Conservation (phyloP, 306 rosid genomes). For the Herpetospermum pedunculosum region DNA sequence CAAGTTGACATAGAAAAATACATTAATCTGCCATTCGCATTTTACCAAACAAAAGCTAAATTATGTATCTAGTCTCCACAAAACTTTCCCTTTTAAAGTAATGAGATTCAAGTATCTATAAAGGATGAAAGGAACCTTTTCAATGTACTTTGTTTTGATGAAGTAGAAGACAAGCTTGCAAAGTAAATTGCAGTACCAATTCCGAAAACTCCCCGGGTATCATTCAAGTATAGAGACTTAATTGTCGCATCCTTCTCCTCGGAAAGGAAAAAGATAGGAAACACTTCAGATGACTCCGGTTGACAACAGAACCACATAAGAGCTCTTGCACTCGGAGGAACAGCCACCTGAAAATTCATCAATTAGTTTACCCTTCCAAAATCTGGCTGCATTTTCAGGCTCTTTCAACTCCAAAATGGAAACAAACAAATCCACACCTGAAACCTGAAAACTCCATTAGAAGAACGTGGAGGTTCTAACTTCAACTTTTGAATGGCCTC, state of each 20-base stretch:
- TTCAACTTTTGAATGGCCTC: slow-evolving; percentile 50
- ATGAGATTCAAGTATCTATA: not conserved
- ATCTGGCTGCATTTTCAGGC: slow-evolving; percentile 8
- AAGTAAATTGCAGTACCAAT: slow-evolving; percentile 69
- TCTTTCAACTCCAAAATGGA: not conserved
- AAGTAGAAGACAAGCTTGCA: slow-evolving; percentile 17
- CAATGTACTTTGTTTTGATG: slow-evolving; percentile 21
- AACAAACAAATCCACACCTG: slow-evolving; percentile 33
- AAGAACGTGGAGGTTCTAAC: slow-evolving; percentile 34
- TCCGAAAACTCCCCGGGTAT: slow-evolving; percentile 61
- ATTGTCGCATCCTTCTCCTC: slow-evolving; percentile 36
- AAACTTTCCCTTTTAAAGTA: not conserved
- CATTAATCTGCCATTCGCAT: not conserved
- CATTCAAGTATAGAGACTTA: slow-evolving; percentile 50
- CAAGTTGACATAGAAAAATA: not conserved
- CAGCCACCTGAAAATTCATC: slow-evolving; percentile 47
- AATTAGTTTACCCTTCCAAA: slow-evolving; percentile 7
- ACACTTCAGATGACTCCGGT: slow-evolving; percentile 48
- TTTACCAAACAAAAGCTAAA: slow-evolving; percentile 1
- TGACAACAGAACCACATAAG: slow-evolving; percentile 72
- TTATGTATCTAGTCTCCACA: not conserved
- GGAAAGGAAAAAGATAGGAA: slow-evolving; percentile 61
- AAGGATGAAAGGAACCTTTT: slow-evolving; percentile 32
- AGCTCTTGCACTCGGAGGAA: slow-evolving; percentile 79
- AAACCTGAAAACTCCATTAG: slow-evolving; percentile 59